Base-by-base conservation (phyloP, 208 protist species). In the Leishmania tarentolae region DNA sequence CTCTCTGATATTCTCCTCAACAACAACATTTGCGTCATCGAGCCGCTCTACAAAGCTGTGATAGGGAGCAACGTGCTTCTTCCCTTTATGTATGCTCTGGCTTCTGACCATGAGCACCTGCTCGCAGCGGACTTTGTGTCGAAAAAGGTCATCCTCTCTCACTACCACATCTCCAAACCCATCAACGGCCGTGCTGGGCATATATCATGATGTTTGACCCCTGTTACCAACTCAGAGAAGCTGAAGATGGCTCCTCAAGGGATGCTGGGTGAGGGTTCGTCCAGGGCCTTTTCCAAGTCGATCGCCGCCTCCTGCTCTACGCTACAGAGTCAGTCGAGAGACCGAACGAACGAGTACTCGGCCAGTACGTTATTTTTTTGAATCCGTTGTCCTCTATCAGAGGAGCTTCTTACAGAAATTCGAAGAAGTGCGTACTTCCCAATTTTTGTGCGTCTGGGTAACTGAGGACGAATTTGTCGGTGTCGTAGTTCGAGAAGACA, bases 401-500 rank as follows among this genome's bases (percentile, higher is more conserved):
- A 68, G 85, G 42, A 87, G 92, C 28, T 93, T 94, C 66, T 82
- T 95, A 19, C 92, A 92, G 74, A 89, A 88, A 75, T 96, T 95
- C 68, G 89, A 93, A 35, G 63, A 35, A 57, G 87, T 11, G 91
- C 91, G 82, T 96, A 91, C 85, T 92, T 93, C 71, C 92, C 90
- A 44, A 96, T 95, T 50, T 95, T 97, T 97, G 81, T 94, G 92
- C 61, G 91, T 80, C 8, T 97, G 94, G 92, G 89, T 92, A 81
- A 77, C 94, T 31, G 89, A 89, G 21, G 90, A 93, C 19, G 84
- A 93, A 76, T 95, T 95, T 63, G 85, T 80, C 40, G 92, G 92
- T 57, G 73, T 97, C 53, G 90, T 94, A 2, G 89, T 96, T 40
- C 92, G 92, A 40, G 91, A 95, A 83, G 92, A 96, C 80, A 93